These are phyloP conservation scores for Nothomitra cinnamomea DNA, from an alignment of 2,329 filamentous ascomycete species.

Conservation along the genomic window DNA sequence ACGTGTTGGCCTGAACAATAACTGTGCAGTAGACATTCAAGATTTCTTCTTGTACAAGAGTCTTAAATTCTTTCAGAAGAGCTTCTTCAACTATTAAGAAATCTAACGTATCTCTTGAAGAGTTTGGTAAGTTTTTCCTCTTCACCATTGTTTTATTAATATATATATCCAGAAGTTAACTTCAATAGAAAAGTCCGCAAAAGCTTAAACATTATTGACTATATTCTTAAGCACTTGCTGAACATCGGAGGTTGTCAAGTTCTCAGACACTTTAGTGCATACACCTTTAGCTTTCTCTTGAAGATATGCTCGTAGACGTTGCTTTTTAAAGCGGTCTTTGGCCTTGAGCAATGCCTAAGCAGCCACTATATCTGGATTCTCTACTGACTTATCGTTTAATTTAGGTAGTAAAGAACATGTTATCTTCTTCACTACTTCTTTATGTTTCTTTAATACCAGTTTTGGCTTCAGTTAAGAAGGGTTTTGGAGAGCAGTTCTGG, in stretches of 20 bases:
- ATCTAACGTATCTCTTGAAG: background rate
- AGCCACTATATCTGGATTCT: background rate
- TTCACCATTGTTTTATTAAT: background rate
- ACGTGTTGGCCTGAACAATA: too few species aligned
- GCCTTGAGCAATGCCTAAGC: background rate
- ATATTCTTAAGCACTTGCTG: background rate
- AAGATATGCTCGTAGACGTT: background rate
- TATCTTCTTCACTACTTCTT: background rate
- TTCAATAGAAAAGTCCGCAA: background rate
- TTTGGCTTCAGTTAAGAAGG: background rate
- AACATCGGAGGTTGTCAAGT: background rate
- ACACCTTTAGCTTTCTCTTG: background rate
- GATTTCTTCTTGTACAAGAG: too few species aligned
- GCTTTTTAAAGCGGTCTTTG: background rate
- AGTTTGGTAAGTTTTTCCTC: background rate
- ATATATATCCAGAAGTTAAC: background rate
- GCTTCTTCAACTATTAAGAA: too few species aligned
- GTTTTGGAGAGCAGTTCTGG: background rate
- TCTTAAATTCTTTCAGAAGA: too few species aligned
- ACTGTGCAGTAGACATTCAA: too few species aligned
- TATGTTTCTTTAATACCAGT: background rate
- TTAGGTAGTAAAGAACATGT: background rate
- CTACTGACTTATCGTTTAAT: background rate
- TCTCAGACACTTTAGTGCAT: background rate
- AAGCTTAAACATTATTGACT: background rate